phyloP scores from a whole-genome alignment of 257 asterid species.

The Ajuga chamaepitys region DNA sequence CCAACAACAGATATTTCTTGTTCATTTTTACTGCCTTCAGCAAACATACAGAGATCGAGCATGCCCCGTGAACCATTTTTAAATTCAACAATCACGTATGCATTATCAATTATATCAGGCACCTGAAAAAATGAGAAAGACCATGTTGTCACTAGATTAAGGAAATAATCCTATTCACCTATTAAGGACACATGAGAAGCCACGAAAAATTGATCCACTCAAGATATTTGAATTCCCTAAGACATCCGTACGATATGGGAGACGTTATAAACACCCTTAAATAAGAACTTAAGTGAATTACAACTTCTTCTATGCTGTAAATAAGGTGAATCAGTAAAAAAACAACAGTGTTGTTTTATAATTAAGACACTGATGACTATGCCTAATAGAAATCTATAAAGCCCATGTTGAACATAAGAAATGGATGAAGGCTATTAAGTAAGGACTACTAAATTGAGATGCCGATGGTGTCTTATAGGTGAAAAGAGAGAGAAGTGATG shows the following conservation, averaged over 20 bases:
- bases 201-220: background rate
- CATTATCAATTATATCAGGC: slow-evolving; percentile 93
- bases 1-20: slow-evolving; percentile 96
- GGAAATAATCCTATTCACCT: background rate
- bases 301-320: no score
- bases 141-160: background rate
- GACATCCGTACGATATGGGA: no score
- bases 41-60: slow-evolving; percentile 96
- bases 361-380: no score
- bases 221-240: background rate
- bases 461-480: no score
- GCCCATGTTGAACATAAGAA: no score
- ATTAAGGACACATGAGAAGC: background rate
- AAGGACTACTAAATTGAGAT: no score
- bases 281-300: no score
- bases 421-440: no score
- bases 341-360: no score
- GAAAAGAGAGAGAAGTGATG: background rate
- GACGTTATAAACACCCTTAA: no score
- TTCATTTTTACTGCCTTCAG: slow-evolving; percentile 93
- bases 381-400: no score
- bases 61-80: slow-evolving; percentile 79
- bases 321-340: no score
- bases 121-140: slow-evolving; percentile 39
- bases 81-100: slow-evolving; percentile 86